phyloP scores from a whole-genome alignment of 306 rosid genomes.

The Citrullus amarus region DNA sequence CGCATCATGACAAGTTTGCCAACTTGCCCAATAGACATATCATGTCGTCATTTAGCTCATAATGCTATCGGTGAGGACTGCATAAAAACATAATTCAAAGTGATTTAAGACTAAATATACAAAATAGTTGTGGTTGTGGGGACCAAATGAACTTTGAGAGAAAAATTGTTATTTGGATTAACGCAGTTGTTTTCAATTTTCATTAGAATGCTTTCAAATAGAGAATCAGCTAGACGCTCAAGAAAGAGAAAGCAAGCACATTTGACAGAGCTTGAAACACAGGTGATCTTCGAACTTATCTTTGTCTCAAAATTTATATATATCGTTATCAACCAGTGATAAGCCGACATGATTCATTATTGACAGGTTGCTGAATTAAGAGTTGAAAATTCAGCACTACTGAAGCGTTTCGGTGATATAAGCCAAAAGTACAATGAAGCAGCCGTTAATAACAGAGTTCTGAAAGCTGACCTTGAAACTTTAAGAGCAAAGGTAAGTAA shows the following conservation, averaged over 20 bases:
- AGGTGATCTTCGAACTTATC: slow-evolving; percentile 25
- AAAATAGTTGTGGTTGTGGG: no score
- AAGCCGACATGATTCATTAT: not conserved
- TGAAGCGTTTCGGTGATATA: slow-evolving; percentile 55
- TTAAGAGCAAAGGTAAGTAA: slow-evolving; percentile 72
- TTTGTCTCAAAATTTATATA: not conserved
- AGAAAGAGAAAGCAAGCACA: slow-evolving; percentile 97
- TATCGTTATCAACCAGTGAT: not conserved
- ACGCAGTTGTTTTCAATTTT: not conserved
- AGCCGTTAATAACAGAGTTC: slow-evolving; percentile 78
- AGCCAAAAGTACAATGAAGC: slow-evolving; percentile 52
- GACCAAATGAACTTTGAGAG: not conserved
- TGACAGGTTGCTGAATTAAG: slow-evolving; percentile 69
- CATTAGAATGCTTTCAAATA: slow-evolving; percentile 90
- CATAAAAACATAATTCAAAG: not conserved
- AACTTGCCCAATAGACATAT: not conserved
- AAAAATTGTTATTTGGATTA: not conserved
- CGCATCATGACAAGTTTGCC: no score
- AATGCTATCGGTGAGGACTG: not conserved
- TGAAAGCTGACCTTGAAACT: slow-evolving; percentile 85
- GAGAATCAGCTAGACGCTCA: slow-evolving; percentile 98
- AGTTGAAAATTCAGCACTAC: slow-evolving; percentile 64
- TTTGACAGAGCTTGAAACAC: slow-evolving; percentile 79
- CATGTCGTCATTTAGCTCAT: no score
- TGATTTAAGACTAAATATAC: not conserved